Base-by-base conservation (phyloP, 148 eudicot genomes). In the Chenopodium album region DNA sequence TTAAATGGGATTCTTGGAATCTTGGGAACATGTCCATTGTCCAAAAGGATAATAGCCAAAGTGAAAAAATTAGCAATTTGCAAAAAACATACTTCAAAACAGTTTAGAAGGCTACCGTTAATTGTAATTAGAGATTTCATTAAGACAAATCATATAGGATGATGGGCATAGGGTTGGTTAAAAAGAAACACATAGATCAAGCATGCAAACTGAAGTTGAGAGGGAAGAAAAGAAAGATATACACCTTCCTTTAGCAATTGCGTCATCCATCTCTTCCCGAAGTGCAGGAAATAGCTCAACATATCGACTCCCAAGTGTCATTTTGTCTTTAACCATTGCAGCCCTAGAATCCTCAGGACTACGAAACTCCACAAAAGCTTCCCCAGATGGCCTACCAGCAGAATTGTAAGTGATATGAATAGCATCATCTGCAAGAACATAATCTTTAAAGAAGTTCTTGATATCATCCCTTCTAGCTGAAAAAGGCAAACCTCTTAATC, bases 351-450 rank as follows among this genome's bases (percentile, higher is more conserved):
- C 97, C 69, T 92, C 95, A 0, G 94, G 86, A 89, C 86, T 85
- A 79, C 92, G 82, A 87, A 95, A 95, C 84, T 93, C 93, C 65
- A 95, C 98, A 92, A 88, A 92, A 56, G 98, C 97, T 78, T 95
- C 98, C 70, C 98, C 98, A 28, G 97, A 90, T 77, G 89, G 90
- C 70, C 92, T 90, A 23, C 97, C 98, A 66, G 85, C 91, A 26
- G 92, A 89, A 76, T 90, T 93, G 73, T 85, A 87, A 12, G 92
- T 86, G 37, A 95, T 86, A 83, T 91, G 93, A 85, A 95, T 80
- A 60, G 74, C 89, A 3, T 87, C 91, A 83, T 93, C 95, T 0
- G 88, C 76, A 22, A 95, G 89, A 59, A 7, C 83, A 81, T 89
- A 92, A 75, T 92, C 90, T 85, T 89, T 90, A 76, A 94, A 93